A percentile compares a stretch with the other conserved stretches of the same genome.
Conservation (phyloP, 352 stramenopile species). For the Stramenopiles sp. region DNA sequence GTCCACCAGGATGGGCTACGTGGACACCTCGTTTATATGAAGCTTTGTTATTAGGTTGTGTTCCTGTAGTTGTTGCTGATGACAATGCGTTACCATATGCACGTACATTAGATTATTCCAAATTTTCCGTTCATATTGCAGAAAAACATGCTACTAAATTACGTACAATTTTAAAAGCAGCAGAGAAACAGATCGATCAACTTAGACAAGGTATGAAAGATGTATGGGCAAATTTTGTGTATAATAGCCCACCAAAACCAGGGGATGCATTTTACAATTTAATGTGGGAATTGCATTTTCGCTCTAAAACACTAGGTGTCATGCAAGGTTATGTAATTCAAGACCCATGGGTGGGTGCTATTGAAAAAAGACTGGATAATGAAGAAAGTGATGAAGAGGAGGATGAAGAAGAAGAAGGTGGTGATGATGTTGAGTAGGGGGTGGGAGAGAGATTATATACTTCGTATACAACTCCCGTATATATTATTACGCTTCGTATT, state of each 20-base stretch:
- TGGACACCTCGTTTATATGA: background rate
- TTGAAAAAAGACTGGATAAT: no score
- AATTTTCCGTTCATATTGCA: background rate
- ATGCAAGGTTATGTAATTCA: background rate
- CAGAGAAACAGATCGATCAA: background rate
- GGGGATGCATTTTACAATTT: conserved; percentile 1
- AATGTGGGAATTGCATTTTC: background rate
- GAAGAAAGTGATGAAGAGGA: no score
- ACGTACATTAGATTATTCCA: background rate
- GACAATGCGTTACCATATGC: background rate
- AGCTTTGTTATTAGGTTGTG: background rate
- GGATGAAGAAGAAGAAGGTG: no score
- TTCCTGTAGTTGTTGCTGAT: background rate
- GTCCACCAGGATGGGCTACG: background rate
- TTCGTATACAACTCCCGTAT: no score
- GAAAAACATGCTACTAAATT: background rate
- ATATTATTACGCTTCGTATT: no score
- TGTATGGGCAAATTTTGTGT: background rate
- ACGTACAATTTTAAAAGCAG: background rate
- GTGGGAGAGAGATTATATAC: no score
- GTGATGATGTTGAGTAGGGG: no score
- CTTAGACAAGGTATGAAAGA: background rate
- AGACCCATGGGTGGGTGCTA: background rate
- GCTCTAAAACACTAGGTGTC: background rate
- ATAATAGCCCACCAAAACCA: background rate